Conservation (phyloP, 345 rosid genomes). For the Bruguiera gymnorhiza region DNA sequence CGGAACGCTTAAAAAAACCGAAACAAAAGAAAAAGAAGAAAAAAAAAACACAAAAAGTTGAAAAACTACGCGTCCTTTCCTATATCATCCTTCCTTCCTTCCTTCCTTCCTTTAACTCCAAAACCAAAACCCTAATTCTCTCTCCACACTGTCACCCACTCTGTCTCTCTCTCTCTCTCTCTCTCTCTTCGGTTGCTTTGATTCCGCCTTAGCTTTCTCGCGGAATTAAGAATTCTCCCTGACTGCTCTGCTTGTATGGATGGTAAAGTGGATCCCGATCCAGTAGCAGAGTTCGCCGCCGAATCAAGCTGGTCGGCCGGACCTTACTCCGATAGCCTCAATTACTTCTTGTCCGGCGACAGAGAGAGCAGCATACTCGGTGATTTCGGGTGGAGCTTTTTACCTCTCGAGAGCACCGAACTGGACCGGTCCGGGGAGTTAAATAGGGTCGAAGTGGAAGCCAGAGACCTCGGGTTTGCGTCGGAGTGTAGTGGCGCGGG, state of each 20-base stretch:
- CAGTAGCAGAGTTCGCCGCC: conserved; percentile 24
- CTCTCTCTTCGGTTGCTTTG: not conserved
- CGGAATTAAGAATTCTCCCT: not conserved
- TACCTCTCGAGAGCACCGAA: not conserved
- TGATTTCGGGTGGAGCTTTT: conserved; percentile 69
- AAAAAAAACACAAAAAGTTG: not conserved
- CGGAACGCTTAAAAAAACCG: not conserved
- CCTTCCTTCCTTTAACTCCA: not conserved
- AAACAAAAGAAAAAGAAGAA: not conserved
- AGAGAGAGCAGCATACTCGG: conserved; percentile 48
- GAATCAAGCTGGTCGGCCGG: conserved; percentile 40
- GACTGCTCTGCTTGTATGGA: conserved; percentile 12
- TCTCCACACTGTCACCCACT: not conserved
- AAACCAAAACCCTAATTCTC: conserved; percentile 49
- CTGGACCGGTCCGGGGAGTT: conserved; percentile 19
- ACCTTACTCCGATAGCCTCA: conserved; percentile 39
- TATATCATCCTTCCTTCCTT: not conserved
- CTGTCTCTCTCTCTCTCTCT: not conserved
- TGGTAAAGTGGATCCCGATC: conserved; percentile 39
- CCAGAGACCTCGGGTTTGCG: conserved; percentile 12
- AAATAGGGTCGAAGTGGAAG: conserved; percentile 14
- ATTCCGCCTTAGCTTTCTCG: not conserved
- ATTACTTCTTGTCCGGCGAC: conserved; percentile 45
- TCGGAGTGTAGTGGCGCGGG: conserved; percentile 14
- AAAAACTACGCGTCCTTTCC: conserved; percentile 39